Percentiles rank a stretch among this genome's conserved stretches.
phyloP scores from a whole-genome alignment of 345 rosid species.

The Kandelia obovata region DNA sequence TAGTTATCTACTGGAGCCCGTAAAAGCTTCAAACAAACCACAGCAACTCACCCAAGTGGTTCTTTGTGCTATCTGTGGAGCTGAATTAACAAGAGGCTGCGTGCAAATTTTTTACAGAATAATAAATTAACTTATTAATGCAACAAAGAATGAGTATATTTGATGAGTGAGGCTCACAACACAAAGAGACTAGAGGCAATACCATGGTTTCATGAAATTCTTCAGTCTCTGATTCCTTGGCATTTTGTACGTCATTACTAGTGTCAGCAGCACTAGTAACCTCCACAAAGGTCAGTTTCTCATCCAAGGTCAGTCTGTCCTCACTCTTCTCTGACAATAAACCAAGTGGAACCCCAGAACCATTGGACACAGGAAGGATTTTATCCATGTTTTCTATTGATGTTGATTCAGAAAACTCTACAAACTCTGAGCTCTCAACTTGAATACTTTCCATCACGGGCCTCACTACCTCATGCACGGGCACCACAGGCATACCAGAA shows the following conservation, averaged over 20 bases:
- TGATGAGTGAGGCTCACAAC: conserved; percentile 4
- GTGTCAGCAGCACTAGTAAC: conserved; percentile 25
- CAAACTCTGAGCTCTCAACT: conserved; percentile 21
- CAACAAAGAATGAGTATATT: neutral
- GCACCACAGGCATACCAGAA: conserved; percentile 20
- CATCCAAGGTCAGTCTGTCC: conserved; percentile 21
- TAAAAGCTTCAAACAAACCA: conserved; percentile 67
- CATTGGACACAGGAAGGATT: conserved; percentile 2
- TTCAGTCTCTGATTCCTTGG: conserved; percentile 31
- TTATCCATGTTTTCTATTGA: conserved; percentile 7
- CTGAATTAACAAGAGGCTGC: conserved; percentile 47
- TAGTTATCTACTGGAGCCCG: conserved; percentile 57
- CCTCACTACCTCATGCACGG: conserved; percentile 30
- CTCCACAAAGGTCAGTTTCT: conserved; percentile 3
- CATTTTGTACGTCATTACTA: conserved; percentile 20
- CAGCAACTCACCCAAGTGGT: conserved; percentile 78
- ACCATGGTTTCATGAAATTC: conserved; percentile 58
- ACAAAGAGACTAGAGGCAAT: conserved; percentile 11
- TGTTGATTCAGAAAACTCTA: conserved; percentile 31
- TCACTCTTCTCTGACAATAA: conserved; percentile 13
- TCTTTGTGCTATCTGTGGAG: conserved; percentile 48
- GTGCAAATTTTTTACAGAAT: conserved; percentile 17
- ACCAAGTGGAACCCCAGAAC: conserved; percentile 2
- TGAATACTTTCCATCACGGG: conserved; percentile 15
- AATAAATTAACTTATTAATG: conserved; percentile 8